A percentile compares a stretch with the other conserved stretches of the same genome.
These are phyloP conservation scores for Mortierella sp. DNA, from an alignment of 371 early-diverging fungal species.

Conservation along the genomic window DNA sequence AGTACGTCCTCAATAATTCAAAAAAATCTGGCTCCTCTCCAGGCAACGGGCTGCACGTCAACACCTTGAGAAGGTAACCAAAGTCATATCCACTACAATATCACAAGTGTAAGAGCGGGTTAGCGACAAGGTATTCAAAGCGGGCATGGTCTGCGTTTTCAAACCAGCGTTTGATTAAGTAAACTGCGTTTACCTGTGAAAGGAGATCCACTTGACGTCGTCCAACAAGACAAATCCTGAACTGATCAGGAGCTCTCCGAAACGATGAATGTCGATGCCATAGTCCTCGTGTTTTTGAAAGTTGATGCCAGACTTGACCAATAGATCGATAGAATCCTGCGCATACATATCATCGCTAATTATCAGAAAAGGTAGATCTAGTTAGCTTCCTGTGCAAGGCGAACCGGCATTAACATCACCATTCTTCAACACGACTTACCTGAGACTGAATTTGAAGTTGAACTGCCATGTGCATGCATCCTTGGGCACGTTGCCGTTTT, in stretches of 20 bases:
- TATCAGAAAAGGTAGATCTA: background rate
- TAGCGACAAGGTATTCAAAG: background rate
- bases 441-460: conserved; percentile 98
- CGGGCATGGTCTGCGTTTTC: background rate
- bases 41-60: conserved; percentile 95
- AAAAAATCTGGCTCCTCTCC: conserved; percentile 97
- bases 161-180: background rate
- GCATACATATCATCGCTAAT: conserved; percentile 98
- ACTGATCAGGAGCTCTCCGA: conserved; percentile 98
- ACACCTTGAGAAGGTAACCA: conserved; percentile 98
- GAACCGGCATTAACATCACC: background rate
- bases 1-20: conserved; percentile 92
- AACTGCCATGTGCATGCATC: conserved; percentile 99
- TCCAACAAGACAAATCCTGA: conserved; percentile 97
- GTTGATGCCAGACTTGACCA: conserved; percentile 98
- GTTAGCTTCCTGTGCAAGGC: background rate
- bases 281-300: conserved; percentile 97
- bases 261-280: conserved; percentile 98
- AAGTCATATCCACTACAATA: conserved; percentile 96
- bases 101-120: conserved; percentile 1
- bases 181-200: conserved; percentile 86
- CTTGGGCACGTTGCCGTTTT: conserved; percentile 92
- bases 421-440: conserved; percentile 56
- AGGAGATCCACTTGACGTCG: conserved; percentile 98
- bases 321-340: conserved; percentile 98